Conservation (phyloP, 2,329 filamentous ascomycete species). For the Aspergillus neotritici region DNA sequence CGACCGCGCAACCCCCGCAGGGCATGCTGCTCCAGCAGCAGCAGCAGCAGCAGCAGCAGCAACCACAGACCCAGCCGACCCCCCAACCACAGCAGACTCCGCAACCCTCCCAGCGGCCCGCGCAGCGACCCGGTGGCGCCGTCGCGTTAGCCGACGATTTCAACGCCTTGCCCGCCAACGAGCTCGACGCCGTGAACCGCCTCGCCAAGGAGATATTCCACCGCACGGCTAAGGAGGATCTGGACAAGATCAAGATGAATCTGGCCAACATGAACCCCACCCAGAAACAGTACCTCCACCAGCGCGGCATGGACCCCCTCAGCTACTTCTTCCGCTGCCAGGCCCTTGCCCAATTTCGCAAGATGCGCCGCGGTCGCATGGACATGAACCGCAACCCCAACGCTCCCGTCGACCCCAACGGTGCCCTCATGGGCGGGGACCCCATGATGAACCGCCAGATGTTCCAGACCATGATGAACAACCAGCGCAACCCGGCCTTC, state of each 20-base stretch:
- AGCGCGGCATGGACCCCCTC: constrained; percentile 46
- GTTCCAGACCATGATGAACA: constrained; percentile 38
- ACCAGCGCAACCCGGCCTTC: constrained; percentile 34
- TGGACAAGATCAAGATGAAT: constrained; percentile 45
- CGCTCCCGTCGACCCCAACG: constrained; percentile 24
- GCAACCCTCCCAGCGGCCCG: constrained; percentile 26
- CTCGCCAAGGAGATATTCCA: constrained; percentile 45
- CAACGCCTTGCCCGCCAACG: constrained; percentile 34
- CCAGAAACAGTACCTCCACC: constrained; percentile 42
- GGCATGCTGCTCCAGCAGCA: constrained; percentile 18
- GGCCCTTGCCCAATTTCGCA: constrained; percentile 40
- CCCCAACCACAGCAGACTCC: constrained; percentile 21
- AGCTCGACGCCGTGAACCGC: constrained; percentile 41
- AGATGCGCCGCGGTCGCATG: constrained; percentile 27
- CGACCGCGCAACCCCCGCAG: not conserved
- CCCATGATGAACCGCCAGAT: constrained; percentile 37
- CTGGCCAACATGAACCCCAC: constrained; percentile 44
- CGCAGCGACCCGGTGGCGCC: constrained; percentile 26
- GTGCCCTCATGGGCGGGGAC: constrained; percentile 30
- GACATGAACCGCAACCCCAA: constrained; percentile 30
- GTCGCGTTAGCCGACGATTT: constrained; percentile 31
- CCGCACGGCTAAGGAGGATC: constrained; percentile 40
- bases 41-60: constrained; percentile 19
- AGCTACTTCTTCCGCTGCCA: constrained; percentile 48
- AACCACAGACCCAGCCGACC: constrained; percentile 18